Conservation (phyloP, 495 filamentous ascomycete genomes). For the Pyrenula massariospora region DNA sequence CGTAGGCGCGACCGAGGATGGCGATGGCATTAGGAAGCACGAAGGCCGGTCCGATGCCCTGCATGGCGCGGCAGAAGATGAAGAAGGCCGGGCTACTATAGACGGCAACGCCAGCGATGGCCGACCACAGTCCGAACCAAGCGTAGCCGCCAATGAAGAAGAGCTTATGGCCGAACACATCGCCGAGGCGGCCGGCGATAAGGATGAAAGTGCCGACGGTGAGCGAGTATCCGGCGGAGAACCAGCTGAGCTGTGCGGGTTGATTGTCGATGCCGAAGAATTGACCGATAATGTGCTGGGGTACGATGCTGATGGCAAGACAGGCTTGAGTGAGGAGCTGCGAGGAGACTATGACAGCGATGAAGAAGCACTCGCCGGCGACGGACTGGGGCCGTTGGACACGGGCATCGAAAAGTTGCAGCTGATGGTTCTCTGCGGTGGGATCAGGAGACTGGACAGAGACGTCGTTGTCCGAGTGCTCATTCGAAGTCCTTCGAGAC, state of each 20-base stretch:
- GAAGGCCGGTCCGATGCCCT: constrained; percentile 41
- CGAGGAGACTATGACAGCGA: constrained; percentile 31
- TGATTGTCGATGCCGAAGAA: constrained; percentile 26
- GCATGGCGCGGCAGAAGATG: constrained; percentile 31
- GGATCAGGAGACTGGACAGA: not conserved
- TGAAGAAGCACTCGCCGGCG: constrained; percentile 26
- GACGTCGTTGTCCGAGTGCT: not conserved
- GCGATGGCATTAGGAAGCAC: constrained; percentile 38
- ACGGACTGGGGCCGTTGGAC: constrained; percentile 14
- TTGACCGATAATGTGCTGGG: constrained; percentile 30
- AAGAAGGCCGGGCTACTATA: constrained; percentile 27
- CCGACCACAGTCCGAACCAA: constrained; percentile 53
- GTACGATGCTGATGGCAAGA: constrained; percentile 27
- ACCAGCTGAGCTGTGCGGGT: constrained; percentile 33
- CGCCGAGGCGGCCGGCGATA: constrained; percentile 50
- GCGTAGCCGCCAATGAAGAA: constrained; percentile 47
- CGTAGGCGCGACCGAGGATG: constrained; percentile 29
- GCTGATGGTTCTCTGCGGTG: not conserved
- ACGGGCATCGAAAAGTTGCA: not conserved
- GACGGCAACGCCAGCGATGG: constrained; percentile 39
- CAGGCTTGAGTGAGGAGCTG: constrained; percentile 36
- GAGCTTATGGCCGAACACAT: constrained; percentile 49
- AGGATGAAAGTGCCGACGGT: constrained; percentile 57
- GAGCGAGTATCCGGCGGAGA: constrained; percentile 35
- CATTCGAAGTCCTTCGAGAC: not conserved